These are phyloP conservation scores for Chenopodium quinoa DNA, from an alignment of 148 eudicot species.

Conservation along the genomic window DNA sequence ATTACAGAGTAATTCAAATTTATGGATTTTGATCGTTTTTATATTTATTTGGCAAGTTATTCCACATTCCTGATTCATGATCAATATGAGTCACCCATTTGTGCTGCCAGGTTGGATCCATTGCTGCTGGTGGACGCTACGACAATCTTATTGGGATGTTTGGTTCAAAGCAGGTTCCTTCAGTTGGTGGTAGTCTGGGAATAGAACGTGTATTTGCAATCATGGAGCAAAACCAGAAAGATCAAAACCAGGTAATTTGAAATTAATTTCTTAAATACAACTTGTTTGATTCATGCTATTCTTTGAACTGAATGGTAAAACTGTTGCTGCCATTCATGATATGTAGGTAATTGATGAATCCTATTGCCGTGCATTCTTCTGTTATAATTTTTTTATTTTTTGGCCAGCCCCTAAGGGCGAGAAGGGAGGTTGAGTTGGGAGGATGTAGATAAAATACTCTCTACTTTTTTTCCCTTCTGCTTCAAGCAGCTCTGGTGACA, in stretches of 20 bases:
- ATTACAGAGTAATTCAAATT: neutral
- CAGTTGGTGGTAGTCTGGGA: conserved; percentile 92
- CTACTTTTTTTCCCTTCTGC: no score
- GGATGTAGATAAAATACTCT: no score
- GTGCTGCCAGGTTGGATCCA: conserved; percentile 82
- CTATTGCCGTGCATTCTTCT: neutral
- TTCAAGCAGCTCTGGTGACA: no score
- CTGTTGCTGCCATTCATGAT: neutral
- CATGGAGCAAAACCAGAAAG: conserved; percentile 87
- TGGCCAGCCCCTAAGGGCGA: no score
- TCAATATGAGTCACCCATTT: conserved; percentile 3
- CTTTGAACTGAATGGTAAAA: neutral
- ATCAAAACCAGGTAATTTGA: conserved; percentile 61
- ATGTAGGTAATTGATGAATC: no score
- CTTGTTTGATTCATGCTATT: neutral
- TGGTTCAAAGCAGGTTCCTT: conserved; percentile 88
- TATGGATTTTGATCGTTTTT: neutral
- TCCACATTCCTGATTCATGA: neutral
- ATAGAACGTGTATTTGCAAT: conserved; percentile 95
- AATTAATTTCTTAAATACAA: neutral
- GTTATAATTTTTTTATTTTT: neutral
- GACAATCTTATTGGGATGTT: conserved; percentile 95
- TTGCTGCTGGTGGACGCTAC: conserved; percentile 98
- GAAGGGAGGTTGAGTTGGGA: no score
- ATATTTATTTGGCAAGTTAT: neutral